These are phyloP conservation scores for Chlamydomonas sp. DNA, from an alignment of 139 green algal genomes.

Conservation along the genomic window DNA sequence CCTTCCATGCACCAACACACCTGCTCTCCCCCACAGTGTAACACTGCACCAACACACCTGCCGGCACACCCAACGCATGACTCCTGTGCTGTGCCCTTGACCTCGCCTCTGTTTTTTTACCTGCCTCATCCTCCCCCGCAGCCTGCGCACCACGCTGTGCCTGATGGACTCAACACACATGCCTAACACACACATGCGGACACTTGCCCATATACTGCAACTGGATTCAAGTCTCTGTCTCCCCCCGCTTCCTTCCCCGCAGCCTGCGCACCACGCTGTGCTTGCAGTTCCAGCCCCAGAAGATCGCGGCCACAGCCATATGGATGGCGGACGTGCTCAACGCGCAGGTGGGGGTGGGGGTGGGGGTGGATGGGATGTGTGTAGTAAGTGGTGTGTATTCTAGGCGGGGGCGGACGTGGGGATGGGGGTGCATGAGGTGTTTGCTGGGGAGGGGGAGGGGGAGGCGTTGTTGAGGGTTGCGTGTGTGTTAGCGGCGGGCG, in stretches of 20 bases:
- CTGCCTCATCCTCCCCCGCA: background rate
- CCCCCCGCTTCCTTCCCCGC: background rate
- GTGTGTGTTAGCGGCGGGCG: too few species aligned
- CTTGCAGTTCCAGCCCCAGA: constrained; percentile 48
- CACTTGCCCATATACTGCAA: background rate
- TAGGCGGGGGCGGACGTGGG: background rate
- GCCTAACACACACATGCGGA: background rate
- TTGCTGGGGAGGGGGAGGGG: background rate
- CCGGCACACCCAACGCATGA: too few species aligned
- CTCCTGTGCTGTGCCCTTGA: too few species aligned
- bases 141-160: background rate
- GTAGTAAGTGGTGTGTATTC: background rate
- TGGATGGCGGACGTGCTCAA: constrained; percentile 44
- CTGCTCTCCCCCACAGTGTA: too few species aligned
- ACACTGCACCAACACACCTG: too few species aligned
- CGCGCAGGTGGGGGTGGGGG: background rate
- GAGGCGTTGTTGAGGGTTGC: background rate
- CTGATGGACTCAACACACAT: background rate
- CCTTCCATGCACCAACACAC: too few species aligned
- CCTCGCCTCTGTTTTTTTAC: background rate
- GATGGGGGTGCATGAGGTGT: background rate
- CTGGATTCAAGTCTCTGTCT: background rate
- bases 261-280: constrained; percentile 57
- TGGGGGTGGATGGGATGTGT: background rate
- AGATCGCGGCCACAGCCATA: constrained; percentile 43